phyloP scores from a whole-genome alignment of 228 moss, liverwort and hornwort genomes.

The Sphagnum fallax region DNA sequence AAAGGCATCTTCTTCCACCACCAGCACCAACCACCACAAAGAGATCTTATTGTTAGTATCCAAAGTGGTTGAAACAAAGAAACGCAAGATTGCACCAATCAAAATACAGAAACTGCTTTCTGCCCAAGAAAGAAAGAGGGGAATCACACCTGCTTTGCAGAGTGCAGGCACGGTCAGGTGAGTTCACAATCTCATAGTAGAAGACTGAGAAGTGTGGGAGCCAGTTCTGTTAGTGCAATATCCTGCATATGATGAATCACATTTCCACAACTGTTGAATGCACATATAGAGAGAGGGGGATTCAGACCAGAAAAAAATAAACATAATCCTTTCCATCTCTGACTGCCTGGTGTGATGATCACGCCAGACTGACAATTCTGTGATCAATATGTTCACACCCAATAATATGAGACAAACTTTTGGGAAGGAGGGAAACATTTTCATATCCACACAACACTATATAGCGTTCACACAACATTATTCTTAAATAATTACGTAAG shows the following conservation, averaged over 20 bases:
- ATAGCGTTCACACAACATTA: no score
- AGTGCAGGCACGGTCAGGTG: slow-evolving; percentile 30
- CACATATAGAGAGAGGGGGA: no score
- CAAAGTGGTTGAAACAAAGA: not conserved
- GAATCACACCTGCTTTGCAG: slow-evolving; percentile 26
- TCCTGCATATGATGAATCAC: slow-evolving; percentile 11
- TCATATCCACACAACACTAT: no score
- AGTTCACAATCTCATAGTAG: slow-evolving; percentile 18
- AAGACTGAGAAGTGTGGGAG: slow-evolving; percentile 50
- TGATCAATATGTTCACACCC: no score
- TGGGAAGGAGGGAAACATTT: no score
- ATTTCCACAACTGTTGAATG: no score
- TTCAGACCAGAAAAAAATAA: no score
- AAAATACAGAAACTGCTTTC: not conserved
- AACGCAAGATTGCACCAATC: not conserved
- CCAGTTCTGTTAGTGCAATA: slow-evolving; percentile 48
- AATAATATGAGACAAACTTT: no score
- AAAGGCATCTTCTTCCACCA: not conserved
- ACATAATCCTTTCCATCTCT: no score
- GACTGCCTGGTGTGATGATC: no score
- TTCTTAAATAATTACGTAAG: no score
- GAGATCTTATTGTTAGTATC: not conserved
- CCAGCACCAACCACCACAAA: not conserved
- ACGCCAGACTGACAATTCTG: no score
- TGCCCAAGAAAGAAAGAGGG: not conserved